Evolutionary conservation across 2,329 filamentous ascomycete genomes (phyloP).

Genomic region (Diaporthe vexans): DNA sequence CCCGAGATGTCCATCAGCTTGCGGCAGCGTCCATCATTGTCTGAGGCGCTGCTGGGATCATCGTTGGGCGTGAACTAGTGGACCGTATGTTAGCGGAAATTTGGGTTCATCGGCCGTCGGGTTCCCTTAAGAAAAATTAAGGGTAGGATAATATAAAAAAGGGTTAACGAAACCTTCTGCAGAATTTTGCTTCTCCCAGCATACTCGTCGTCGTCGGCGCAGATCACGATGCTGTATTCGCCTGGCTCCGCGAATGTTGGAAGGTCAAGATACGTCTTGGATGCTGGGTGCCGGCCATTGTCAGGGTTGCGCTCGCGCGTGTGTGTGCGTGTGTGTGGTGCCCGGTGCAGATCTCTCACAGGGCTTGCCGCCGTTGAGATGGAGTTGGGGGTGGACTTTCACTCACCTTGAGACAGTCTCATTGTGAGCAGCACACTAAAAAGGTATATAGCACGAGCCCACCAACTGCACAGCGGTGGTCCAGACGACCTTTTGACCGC

Average conservation of each 20-base stretch:
- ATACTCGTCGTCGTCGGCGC: constrained; percentile 42
- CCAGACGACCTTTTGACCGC: constrained; percentile 42
- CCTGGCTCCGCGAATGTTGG: constrained; percentile 41
- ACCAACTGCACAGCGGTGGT: constrained; percentile 35
- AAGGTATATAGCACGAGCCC: constrained; percentile 40
- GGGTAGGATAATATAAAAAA: background rate
- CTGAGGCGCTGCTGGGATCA: constrained; percentile 36
- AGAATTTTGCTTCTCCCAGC: constrained; percentile 40
- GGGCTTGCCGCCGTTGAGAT: background rate
- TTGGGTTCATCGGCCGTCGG: background rate
- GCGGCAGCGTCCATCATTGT: constrained; percentile 39
- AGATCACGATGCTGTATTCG: constrained; percentile 42
- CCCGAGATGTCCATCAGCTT: constrained; percentile 43
- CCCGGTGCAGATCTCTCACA: background rate
- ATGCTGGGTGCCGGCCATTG: constrained; percentile 37
- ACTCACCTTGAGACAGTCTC: constrained; percentile 41
- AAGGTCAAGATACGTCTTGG: constrained; percentile 42
- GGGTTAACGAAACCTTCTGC: constrained; percentile 39
- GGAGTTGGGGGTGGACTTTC: constrained; percentile 12
- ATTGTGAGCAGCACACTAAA: constrained; percentile 40
- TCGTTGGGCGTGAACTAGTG: constrained; percentile 39
- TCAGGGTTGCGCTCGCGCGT: constrained; percentile 27
- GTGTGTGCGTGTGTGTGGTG: background rate
- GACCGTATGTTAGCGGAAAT: constrained; percentile 7
- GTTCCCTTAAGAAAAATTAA: background rate